Conservation (phyloP, 2,329 filamentous ascomycete genomes). For the Biscogniauxia sp. region DNA sequence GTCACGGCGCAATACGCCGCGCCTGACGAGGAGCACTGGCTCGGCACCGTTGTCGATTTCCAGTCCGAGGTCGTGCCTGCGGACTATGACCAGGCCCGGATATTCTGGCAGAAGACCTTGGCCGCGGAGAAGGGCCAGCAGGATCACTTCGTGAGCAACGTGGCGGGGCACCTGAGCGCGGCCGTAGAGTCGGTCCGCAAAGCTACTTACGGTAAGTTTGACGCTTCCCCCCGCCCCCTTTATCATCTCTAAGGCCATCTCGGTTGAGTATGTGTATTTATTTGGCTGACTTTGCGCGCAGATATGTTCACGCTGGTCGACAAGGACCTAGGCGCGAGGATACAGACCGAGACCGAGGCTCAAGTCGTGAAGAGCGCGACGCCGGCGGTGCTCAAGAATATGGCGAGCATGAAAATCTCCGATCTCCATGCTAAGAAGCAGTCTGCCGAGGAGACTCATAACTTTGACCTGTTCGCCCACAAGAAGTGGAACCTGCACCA, state of each 20-base stretch:
- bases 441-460: constrained; percentile 5
- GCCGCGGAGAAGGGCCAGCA: constrained; percentile 49
- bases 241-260: neutral
- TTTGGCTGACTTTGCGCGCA: constrained; percentile 42
- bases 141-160: constrained; percentile 58
- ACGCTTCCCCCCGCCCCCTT: neutral
- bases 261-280: no score
- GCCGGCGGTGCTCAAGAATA: neutral
- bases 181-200: constrained; percentile 29
- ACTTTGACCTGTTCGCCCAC: constrained; percentile 19
- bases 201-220: constrained; percentile 15
- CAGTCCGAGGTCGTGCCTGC: constrained; percentile 44
- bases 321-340: constrained; percentile 47
- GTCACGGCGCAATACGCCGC: constrained; percentile 39
- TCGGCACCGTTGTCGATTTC: constrained; percentile 40
- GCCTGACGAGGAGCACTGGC: constrained; percentile 46
- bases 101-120: constrained; percentile 46
- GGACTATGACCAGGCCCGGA: constrained; percentile 40
- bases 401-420: constrained; percentile 14
- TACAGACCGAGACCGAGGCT: constrained; percentile 50
- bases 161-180: constrained; percentile 52
- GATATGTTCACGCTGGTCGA: constrained; percentile 59
- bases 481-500: constrained; percentile 8
- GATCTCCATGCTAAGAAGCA: constrained; percentile 16
- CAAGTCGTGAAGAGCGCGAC: neutral